phyloP scores from a whole-genome alignment of 345 rosid genomes.

The Heritiera littoralis region DNA sequence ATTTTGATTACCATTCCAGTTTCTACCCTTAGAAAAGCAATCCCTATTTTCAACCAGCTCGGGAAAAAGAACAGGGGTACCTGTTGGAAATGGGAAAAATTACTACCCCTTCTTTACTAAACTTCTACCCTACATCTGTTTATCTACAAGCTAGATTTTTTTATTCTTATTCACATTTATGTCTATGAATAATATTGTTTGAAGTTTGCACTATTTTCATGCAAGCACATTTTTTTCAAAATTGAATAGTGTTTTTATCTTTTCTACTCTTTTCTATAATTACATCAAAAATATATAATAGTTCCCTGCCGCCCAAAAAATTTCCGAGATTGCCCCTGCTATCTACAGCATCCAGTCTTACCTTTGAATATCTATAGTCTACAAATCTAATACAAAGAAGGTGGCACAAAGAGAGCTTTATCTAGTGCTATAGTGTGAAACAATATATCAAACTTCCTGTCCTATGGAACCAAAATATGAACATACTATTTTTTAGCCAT shows the following conservation, averaged over 20 bases:
- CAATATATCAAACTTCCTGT: background rate
- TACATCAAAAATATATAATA: too few relatives aligned
- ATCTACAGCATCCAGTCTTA: background rate
- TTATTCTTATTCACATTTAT: background rate
- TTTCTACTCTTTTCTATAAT: background rate
- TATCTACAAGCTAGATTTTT: background rate
- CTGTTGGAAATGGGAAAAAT: background rate
- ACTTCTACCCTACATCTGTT: background rate
- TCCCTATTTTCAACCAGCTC: background rate
- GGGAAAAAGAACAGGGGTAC: background rate
- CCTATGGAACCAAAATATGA: background rate
- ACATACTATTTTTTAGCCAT: background rate
- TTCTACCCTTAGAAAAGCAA: background rate
- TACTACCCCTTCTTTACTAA: background rate
- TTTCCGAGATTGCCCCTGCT: background rate
- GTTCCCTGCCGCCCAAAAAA: background rate
- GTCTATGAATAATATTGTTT: too few relatives aligned
- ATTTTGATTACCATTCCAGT: too few relatives aligned
- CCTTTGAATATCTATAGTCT: background rate
- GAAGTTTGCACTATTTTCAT: too few relatives aligned
- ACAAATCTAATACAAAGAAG: background rate
- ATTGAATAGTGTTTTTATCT: background rate
- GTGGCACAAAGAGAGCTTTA: background rate
- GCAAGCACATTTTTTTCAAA: background rate
- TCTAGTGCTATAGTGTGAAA: background rate